Percentiles rank a stretch among this genome's conserved stretches.
Evolutionary conservation across 2,329 filamentous ascomycete genomes (phyloP).

Genomic region (Fusarium subglutinans): DNA sequence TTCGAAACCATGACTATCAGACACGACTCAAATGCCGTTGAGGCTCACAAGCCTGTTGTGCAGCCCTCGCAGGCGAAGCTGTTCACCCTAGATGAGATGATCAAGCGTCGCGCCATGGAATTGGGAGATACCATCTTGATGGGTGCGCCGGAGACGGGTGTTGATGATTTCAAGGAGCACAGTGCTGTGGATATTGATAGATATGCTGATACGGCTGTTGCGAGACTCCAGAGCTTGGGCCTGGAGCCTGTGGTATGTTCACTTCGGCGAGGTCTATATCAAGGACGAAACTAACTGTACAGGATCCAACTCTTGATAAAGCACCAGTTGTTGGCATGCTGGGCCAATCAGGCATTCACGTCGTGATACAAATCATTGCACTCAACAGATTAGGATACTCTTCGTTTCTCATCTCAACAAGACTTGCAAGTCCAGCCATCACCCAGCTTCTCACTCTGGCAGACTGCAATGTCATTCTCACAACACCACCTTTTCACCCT

Average conservation of each 20-base stretch:
- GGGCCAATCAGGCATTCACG: slow-evolving; percentile 30
- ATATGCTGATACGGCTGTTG: slow-evolving; percentile 37
- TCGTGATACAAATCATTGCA: slow-evolving; percentile 34
- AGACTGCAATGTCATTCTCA: slow-evolving; percentile 19
- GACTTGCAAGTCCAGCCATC: slow-evolving; percentile 30
- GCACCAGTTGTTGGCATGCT: slow-evolving; percentile 37
- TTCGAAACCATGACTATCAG: slow-evolving; percentile 33
- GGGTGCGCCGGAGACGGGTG: slow-evolving; percentile 16
- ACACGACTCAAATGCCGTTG: slow-evolving; percentile 23
- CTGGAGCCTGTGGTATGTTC: slow-evolving; percentile 24
- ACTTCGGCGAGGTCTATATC: accelerated
- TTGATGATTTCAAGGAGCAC: slow-evolving; percentile 35
- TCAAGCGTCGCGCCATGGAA: slow-evolving; percentile 24
- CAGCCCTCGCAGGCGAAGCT: slow-evolving; percentile 24
- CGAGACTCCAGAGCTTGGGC: slow-evolving; percentile 17
- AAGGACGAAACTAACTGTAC: background rate
- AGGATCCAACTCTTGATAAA: slow-evolving; percentile 22
- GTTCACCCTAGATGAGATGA: slow-evolving; percentile 34
- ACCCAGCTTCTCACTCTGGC: slow-evolving; percentile 26
- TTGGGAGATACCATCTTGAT: slow-evolving; percentile 18
- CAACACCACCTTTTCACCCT: slow-evolving; percentile 28
- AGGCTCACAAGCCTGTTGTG: slow-evolving; percentile 7
- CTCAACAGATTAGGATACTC: slow-evolving; percentile 34
- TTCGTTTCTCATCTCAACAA: slow-evolving; percentile 36
- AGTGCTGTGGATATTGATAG: slow-evolving; percentile 30